These are phyloP conservation scores for Eucalyptus victrix DNA, from an alignment of 345 rosid genomes.

Conservation along the genomic window DNA sequence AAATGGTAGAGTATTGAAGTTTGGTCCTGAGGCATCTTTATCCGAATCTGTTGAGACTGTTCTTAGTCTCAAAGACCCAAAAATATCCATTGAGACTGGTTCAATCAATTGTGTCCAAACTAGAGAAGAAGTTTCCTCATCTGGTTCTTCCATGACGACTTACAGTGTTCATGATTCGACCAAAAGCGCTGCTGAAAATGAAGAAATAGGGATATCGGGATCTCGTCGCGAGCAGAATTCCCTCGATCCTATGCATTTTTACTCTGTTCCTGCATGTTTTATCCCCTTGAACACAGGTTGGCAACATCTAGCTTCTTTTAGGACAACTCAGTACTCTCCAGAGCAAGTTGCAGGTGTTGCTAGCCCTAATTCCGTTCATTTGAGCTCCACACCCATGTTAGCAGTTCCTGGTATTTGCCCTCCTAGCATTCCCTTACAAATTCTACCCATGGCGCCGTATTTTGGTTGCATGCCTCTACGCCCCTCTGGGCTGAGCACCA, in stretches of 20 bases:
- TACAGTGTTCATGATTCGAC: slow-evolving; percentile 7
- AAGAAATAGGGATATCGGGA: slow-evolving; percentile 10
- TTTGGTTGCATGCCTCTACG: slow-evolving; percentile 38
- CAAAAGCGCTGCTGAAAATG: slow-evolving; percentile 7
- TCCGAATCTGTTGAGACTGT: slow-evolving; percentile 44
- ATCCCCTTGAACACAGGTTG: slow-evolving; percentile 30
- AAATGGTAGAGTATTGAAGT: slow-evolving; percentile 39
- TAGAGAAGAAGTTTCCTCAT: slow-evolving; percentile 21
- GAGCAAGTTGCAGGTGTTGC: slow-evolving; percentile 5
- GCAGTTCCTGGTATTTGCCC: slow-evolving; percentile 32
- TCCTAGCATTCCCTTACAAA: slow-evolving; percentile 36
- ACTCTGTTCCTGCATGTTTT: slow-evolving; percentile 30
- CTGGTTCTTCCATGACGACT: slow-evolving; percentile 19
- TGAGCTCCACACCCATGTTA: slow-evolving; percentile 37
- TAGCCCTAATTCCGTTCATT: slow-evolving; percentile 17
- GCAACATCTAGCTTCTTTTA: slow-evolving; percentile 8
- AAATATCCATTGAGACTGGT: slow-evolving; percentile 11
- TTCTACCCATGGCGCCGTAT: slow-evolving; percentile 37
- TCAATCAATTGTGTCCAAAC: slow-evolving; percentile 10
- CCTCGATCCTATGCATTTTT: slow-evolving; percentile 9
- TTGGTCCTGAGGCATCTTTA: slow-evolving; percentile 45
- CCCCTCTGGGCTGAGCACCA: slow-evolving; percentile 19
- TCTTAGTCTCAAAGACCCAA: slow-evolving; percentile 39
- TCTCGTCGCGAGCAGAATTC: slow-evolving; percentile 1
- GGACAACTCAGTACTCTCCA: slow-evolving; percentile 10